These are phyloP conservation scores for Solanum ossicruentum DNA, from an alignment of 257 asterid genomes.

Conservation along the genomic window DNA sequence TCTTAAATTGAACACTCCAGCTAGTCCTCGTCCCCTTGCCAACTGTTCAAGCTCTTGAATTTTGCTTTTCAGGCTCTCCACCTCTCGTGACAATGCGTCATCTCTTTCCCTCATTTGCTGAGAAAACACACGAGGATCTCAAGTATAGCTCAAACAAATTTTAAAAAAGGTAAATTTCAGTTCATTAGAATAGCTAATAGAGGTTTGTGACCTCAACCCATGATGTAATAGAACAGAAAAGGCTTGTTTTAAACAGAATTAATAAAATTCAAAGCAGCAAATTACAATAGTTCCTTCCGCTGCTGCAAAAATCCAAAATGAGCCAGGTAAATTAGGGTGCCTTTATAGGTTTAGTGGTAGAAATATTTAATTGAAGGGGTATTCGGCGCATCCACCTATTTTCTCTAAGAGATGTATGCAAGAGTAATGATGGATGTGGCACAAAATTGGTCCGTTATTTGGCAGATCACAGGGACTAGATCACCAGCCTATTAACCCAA, in stretches of 20 bases:
- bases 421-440: neutral
- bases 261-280: neutral
- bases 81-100: conserved; percentile 25
- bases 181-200: neutral
- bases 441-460: neutral
- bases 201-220: neutral
- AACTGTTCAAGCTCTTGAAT: conserved; percentile 31
- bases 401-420: neutral
- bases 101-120: conserved; percentile 30
- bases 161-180: neutral
- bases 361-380: neutral
- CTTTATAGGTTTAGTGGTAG: neutral
- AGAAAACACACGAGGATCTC: neutral
- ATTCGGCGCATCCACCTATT: neutral
- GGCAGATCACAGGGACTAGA: neutral
- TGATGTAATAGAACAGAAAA: neutral
- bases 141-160: neutral
- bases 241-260: neutral
- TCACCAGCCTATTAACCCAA: neutral
- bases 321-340: neutral
- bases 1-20: conserved; percentile 25
- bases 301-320: neutral
- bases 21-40: conserved; percentile 31
- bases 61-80: conserved; percentile 20
- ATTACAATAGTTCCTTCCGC: neutral